These are phyloP conservation scores for Botrytis tulipae DNA, from an alignment of 2,329 filamentous ascomycete species.

Conservation along the genomic window DNA sequence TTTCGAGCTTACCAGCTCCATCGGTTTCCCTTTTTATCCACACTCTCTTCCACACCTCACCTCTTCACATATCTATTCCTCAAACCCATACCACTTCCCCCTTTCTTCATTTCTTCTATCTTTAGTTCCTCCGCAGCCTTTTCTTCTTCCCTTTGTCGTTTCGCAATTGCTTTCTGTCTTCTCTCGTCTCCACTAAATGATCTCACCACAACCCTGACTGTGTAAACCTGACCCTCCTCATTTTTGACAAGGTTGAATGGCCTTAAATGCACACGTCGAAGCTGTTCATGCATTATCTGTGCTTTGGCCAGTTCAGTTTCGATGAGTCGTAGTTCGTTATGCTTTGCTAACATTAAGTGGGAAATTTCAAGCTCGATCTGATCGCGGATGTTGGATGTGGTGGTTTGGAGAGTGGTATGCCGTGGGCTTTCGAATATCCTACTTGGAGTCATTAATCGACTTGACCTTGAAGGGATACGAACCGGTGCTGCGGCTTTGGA, in stretches of 20 bases:
- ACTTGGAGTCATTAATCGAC: not conserved
- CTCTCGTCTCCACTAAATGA: not conserved
- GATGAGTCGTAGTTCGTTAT: slow-evolving; percentile 89
- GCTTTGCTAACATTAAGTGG: slow-evolving; percentile 73
- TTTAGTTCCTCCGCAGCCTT: not conserved
- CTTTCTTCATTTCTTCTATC: not conserved
- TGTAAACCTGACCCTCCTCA: slow-evolving; percentile 48
- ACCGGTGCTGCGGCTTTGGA: no score
- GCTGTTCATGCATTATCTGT: slow-evolving; percentile 87
- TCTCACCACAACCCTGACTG: not conserved
- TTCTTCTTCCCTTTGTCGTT: not conserved
- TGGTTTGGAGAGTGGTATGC: not conserved
- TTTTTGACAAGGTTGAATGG: slow-evolving; percentile 69
- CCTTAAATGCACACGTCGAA: slow-evolving; percentile 87
- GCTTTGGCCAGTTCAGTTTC: slow-evolving; percentile 96
- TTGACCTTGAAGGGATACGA: not conserved
- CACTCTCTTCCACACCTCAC: not conserved
- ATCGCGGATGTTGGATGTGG: not conserved
- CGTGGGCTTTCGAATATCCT: not conserved
- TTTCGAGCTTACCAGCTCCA: not conserved
- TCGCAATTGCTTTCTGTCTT: not conserved
- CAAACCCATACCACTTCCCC: not conserved
- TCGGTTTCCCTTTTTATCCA: not conserved
- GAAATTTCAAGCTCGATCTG: slow-evolving; percentile 7
- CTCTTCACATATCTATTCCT: not conserved